These are phyloP conservation scores for Syncephalastrum sp. DNA, from an alignment of 371 early-diverging fungal species.

Conservation along the genomic window DNA sequence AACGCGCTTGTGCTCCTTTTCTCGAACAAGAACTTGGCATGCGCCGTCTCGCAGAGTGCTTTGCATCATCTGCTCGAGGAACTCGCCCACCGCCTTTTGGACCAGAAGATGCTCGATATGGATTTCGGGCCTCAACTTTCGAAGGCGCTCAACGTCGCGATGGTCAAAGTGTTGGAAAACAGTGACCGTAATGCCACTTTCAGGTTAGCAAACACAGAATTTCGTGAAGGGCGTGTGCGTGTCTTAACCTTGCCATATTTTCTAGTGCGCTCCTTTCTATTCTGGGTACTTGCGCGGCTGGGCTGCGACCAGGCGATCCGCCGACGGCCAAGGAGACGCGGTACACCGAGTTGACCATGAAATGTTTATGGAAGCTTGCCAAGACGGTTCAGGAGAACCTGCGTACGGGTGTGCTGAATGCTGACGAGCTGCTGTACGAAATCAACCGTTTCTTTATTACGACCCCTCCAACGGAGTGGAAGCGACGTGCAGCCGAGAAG, in stretches of 20 bases:
- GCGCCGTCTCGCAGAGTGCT: slow-evolving; percentile 56
- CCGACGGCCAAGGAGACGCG: slow-evolving; percentile 59
- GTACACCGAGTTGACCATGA: slow-evolving; percentile 90
- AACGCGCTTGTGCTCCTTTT: slow-evolving; percentile 79
- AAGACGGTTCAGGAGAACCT: slow-evolving; percentile 78
- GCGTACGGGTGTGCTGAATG: slow-evolving; percentile 43
- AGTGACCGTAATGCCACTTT: slow-evolving; percentile 75
- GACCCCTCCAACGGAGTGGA: slow-evolving; percentile 86
- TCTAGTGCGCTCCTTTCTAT: slow-evolving; percentile 58
- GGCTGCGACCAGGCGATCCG: slow-evolving; percentile 50
- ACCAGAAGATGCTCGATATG: slow-evolving; percentile 63
- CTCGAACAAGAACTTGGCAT: slow-evolving; percentile 63
- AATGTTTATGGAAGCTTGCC: slow-evolving; percentile 94
- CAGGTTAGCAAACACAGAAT: slow-evolving; percentile 38
- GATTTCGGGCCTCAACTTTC: slow-evolving; percentile 69
- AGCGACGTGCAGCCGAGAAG: slow-evolving; percentile 69
- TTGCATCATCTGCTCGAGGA: slow-evolving; percentile 73
- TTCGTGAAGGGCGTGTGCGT: too few relatives aligned
- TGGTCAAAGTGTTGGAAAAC: slow-evolving; percentile 87
- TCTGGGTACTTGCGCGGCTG: slow-evolving; percentile 47
- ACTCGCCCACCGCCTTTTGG: slow-evolving; percentile 74
- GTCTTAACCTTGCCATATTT: not conserved
- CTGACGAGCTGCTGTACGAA: slow-evolving; percentile 65
- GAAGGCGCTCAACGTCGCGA: slow-evolving; percentile 82
- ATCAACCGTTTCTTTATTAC: slow-evolving; percentile 81